Base-by-base conservation (phyloP, 2,329 filamentous ascomycete genomes). In the Chrysoporthe puriensis region DNA sequence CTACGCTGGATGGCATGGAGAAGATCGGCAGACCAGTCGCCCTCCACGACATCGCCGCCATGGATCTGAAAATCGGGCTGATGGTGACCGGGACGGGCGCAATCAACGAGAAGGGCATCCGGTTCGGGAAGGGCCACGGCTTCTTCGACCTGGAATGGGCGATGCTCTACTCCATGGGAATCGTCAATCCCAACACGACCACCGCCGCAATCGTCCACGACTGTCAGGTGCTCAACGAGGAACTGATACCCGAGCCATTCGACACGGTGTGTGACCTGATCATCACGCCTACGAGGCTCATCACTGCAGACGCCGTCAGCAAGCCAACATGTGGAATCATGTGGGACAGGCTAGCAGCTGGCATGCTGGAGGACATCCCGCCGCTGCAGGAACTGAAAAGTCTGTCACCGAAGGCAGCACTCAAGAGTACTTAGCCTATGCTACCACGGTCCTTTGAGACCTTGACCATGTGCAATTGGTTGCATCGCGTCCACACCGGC, bases 71-170 rank as follows among this genome's bases (percentile, higher is more conserved):
- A 16, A 71, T 80, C 9, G 77, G 77, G 34, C 60, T 82, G 63
- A 79, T 80, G 68, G 76, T 79, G 13, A 78, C 78, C 0, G 80
- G 81, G 0, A 79, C 77, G 0, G 74, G 80, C 13, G 79, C 77
- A 2, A 78, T 82, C 72, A 80, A 76, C 32, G 65, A 70, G 40
- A 62, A 72, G n/a, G 81, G 81, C 0, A 72, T 81, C 4, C 71
- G 79, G 7, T 75, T 82, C 36, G 79, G 79, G 48, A 80, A 81
- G 67, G 80, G 79, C 0, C 75, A 78, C 58, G 76, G 78, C 13
- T 76, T 79, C 57, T 82, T 82, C 57, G 80, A 82, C 59, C 74
- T 82, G 7, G 80, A 81, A 66, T 83, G 79, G 79, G 78, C 73
- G 0, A 76, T 83, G 71, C 71, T 82, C 36, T 75, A 73, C 36